Evolutionary conservation across 352 stramenopile genomes (phyloP), one percentile per base, ranked within the genome.

Genomic region (Phytophthora quininea): DNA sequence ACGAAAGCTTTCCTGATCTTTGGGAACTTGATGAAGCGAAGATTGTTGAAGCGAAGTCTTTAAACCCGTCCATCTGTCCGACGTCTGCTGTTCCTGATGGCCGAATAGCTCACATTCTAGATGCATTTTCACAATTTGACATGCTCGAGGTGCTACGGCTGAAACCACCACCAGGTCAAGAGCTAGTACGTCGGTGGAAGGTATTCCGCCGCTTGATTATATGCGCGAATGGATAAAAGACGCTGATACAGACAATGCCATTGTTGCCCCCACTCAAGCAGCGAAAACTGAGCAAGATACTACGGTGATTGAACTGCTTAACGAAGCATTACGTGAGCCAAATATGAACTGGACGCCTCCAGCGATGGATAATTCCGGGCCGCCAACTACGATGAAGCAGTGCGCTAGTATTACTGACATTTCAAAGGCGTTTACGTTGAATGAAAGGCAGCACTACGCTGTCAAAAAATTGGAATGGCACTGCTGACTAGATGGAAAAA

Each of bases 221-320:
- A 61, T 61, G 54, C 42, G 15, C 2, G 48, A 64, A 43, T 64
- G 57, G 57, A 35, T 64, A 31, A 10, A 12, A 4, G 35, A 57
- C 24, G 4, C 9, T 31, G 15, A 46, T 4, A 57, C 50, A 31
- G 50, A 57, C 8, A 57, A 57, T 45, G 32, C 31, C 14, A 45
- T 57, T 3, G 8, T 3, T 33, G 7, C 7, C 32, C 14, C 14
- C 50, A 9, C 27, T n/a, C 31, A 31, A 45, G 7, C 50, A 11
- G 24, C 27, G 2, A 52, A 0, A 12, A 27, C 1, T 29, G 12
- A 12, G 12, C 50, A 45, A 11, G 30, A 57, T 57, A 57, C 50
- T 42, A 9, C 7, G 1, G 35, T 46, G 29, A 46, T 57, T n/a
- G 35, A 57, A 32, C 12, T 57, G 31, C 32, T 57, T 40, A 32